Percentiles rank a stretch among this genome's conserved stretches.
phyloP scores from a whole-genome alignment of 495 filamentous ascomycete species.

The Podospora conica region DNA sequence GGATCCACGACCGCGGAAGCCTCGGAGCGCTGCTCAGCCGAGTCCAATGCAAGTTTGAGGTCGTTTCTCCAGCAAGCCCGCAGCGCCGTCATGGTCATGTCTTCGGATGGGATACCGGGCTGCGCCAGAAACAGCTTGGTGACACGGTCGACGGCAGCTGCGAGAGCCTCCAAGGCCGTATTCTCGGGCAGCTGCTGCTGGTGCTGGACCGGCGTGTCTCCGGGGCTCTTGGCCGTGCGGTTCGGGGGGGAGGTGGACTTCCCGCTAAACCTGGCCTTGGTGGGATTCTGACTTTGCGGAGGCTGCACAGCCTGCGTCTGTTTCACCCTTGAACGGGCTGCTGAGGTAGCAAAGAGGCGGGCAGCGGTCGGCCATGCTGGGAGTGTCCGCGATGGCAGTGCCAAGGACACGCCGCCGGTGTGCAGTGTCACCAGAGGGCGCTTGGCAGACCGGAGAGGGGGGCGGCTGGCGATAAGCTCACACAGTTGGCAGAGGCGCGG shows the following conservation, averaged over 20 bases:
- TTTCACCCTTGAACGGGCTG: slow-evolving; percentile 19
- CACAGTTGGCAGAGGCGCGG: slow-evolving; percentile 25
- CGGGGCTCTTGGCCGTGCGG: background rate
- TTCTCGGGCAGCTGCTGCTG: slow-evolving; percentile 2
- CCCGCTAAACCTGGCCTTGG: slow-evolving; percentile 14
- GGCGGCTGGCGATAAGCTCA: slow-evolving; percentile 18
- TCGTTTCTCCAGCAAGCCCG: slow-evolving; percentile 22
- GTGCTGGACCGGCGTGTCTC: background rate
- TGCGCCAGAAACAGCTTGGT: slow-evolving; percentile 25
- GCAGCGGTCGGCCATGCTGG: slow-evolving; percentile 13
- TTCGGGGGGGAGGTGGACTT: background rate
- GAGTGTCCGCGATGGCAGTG: slow-evolving; percentile 12
- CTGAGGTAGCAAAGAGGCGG: slow-evolving; percentile 22
- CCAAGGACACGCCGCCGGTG: slow-evolving; percentile 13
- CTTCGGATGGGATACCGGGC: slow-evolving; percentile 28
- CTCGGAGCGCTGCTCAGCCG: slow-evolving; percentile 13
- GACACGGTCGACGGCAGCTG: slow-evolving; percentile 26
- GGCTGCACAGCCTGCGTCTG: slow-evolving; percentile 6
- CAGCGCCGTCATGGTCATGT: slow-evolving; percentile 28
- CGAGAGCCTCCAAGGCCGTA: slow-evolving; percentile 15
- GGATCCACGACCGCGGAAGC: slow-evolving; percentile 8
- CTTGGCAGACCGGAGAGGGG: slow-evolving; percentile 17
- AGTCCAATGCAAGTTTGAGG: slow-evolving; percentile 12
- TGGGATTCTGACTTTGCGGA: background rate
- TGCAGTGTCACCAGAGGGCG: slow-evolving; percentile 18